Evolutionary conservation across 2,329 filamentous ascomycete genomes (phyloP).

Genomic region (Trichoderma asperellum): DNA sequence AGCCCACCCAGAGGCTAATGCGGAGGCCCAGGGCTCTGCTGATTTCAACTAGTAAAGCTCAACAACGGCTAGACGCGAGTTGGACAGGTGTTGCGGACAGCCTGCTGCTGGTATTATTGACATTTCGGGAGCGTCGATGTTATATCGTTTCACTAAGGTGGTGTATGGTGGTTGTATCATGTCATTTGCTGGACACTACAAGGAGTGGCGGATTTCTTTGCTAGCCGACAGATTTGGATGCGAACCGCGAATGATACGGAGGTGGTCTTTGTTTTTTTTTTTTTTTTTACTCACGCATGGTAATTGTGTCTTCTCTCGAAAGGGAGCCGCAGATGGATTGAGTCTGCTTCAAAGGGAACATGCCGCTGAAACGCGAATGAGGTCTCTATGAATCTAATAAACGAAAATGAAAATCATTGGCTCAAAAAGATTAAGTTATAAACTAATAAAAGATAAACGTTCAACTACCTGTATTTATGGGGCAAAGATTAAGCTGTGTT

Average conservation of each 20-base stretch:
- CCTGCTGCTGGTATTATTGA: constrained; percentile 8
- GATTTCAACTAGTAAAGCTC: constrained; percentile 52
- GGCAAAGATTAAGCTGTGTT: not conserved
- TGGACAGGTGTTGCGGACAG: constrained; percentile 12
- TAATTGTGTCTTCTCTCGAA: not conserved
- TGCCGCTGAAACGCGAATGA: constrained; percentile 9
- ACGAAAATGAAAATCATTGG: not conserved
- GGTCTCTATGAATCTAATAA: not conserved
- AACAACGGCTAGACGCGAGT: not conserved
- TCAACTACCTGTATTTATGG: not conserved
- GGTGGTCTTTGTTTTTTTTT: constrained; percentile 5
- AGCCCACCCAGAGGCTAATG: constrained; percentile 52
- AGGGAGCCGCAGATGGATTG: not conserved
- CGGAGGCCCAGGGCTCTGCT: constrained; percentile 54
- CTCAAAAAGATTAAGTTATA: not conserved
- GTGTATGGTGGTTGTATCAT: constrained; percentile 28
- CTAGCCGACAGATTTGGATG: constrained; percentile 24
- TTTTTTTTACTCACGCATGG: not conserved
- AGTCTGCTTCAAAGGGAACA: not conserved
- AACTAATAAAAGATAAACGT: not conserved
- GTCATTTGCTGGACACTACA: constrained; percentile 23
- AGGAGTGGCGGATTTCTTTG: constrained; percentile 16
- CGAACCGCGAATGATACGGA: constrained; percentile 18
- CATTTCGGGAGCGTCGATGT: constrained; percentile 25
- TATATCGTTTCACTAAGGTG: constrained; percentile 1